These are phyloP conservation scores for Boletus sp. DNA, from an alignment of 1,284 basidiomycete genomes.

Conservation along the genomic window DNA sequence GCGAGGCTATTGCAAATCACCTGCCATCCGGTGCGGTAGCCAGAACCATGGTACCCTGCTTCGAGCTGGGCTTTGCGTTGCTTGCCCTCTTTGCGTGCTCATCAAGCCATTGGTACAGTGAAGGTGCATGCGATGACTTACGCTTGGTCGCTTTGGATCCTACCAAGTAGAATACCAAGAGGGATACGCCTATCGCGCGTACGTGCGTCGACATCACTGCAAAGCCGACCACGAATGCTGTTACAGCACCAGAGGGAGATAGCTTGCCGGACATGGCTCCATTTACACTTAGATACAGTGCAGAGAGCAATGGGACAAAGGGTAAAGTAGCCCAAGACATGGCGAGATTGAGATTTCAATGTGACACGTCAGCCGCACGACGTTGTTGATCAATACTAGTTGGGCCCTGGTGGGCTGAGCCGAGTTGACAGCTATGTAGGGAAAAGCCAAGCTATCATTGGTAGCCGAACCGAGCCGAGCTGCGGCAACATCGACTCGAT, in stretches of 20 bases:
- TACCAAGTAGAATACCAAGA: slow-evolving; percentile 80
- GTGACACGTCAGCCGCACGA: too few relatives aligned
- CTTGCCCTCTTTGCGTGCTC: slow-evolving; percentile 51
- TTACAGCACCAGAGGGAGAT: slow-evolving; percentile 66
- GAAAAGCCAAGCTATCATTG: too few relatives aligned
- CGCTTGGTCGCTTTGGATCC: slow-evolving; percentile 84
- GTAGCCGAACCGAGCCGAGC: too few relatives aligned
- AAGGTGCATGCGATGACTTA: slow-evolving; percentile 27
- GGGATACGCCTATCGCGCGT: slow-evolving; percentile 63
- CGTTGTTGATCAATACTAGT: too few relatives aligned
- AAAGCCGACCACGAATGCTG: slow-evolving; percentile 75
- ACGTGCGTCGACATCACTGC: slow-evolving; percentile 58
- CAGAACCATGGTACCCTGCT: slow-evolving; percentile 67
- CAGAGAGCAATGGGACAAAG: slow-evolving; percentile 33
- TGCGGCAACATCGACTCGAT: too few relatives aligned
- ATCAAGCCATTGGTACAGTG: slow-evolving; percentile 5
- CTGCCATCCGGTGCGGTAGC: slow-evolving; percentile 74
- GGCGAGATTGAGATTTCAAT: background rate
- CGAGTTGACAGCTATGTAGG: too few relatives aligned
- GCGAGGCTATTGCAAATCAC: slow-evolving; percentile 79
- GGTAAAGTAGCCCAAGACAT: slow-evolving; percentile 21
- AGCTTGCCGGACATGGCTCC: slow-evolving; percentile 48
- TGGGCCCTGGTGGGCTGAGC: too few relatives aligned
- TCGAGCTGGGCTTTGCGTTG: slow-evolving; percentile 72
- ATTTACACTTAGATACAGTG: slow-evolving; percentile 41